These are phyloP conservation scores for Leersia perrieri DNA, from an alignment of 176 grass and related monocot genomes.

Conservation along the genomic window DNA sequence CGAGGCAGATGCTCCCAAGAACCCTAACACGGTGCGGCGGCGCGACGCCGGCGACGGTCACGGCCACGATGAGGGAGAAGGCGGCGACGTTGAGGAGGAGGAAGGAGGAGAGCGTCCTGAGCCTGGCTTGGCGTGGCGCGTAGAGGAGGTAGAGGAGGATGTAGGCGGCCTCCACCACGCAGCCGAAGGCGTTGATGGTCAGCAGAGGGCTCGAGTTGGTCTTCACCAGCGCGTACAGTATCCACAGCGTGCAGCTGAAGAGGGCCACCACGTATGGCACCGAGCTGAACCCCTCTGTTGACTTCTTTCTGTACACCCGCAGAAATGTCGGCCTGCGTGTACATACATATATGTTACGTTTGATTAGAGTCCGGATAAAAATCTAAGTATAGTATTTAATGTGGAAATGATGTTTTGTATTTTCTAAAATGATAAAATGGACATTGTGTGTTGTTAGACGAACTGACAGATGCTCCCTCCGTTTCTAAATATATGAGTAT, in stretches of 20 bases:
- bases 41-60: conserved; percentile 42
- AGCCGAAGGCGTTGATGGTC: conserved; percentile 77
- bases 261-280: conserved; percentile 83
- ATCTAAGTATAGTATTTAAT: no score
- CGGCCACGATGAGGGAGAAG: conserved; percentile 49
- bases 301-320: conserved; percentile 60
- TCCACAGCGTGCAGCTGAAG: conserved; percentile 91
- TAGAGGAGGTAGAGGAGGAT: conserved; percentile 67
- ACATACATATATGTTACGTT: no score
- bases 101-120: conserved; percentile 44
- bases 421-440: no score
- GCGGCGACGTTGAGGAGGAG: conserved; percentile 69
- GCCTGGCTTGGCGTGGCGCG: conserved; percentile 42
- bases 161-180: conserved; percentile 66
- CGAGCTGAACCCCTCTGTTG: conserved; percentile 80
- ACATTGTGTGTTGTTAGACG: no score
- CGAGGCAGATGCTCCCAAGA: conserved; percentile 80
- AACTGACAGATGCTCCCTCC: no score
- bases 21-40: conserved; percentile 46
- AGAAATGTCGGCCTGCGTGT: conserved; percentile 75
- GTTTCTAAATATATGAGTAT: no score
- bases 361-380: no score
- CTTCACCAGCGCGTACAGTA: conserved; percentile 77
- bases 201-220: conserved; percentile 67
- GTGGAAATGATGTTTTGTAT: no score